Evolutionary conservation across 331 rosid genomes (phyloP), one percentile per base, ranked within the genome.

Genomic region (Prunus yedoensis): DNA sequence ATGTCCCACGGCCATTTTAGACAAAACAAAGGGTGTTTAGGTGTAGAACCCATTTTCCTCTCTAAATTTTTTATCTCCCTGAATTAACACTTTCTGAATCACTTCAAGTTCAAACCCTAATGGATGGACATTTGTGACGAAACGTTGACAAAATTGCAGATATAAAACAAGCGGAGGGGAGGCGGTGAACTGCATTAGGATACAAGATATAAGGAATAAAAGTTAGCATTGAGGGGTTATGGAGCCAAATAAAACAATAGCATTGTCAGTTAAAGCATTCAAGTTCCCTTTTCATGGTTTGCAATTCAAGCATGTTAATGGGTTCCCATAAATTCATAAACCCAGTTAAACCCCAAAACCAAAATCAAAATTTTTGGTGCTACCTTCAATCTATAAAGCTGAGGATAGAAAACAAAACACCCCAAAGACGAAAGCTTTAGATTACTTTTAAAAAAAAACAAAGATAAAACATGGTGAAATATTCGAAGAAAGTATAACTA

Each of bases 1-100:
- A 51, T 21, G 65, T 92, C 89, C 97, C 99, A 90, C 32, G 99
- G 97, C 88, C 89, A 92, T 85, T 90, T 92, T 52, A 92, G 51
- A 81, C 96, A 90, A 73, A 94, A 85, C 27, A 70, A 12, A 57
- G 91, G 79, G 35, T 73, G 72, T 52, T 80, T 90, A 6, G 85
- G 74, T 52, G 18, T 75, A 17, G 82, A 80, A 71, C 77, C 73
- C 96, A 87, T 87, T 69, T 49, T 61, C 74, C 25, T 53, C 25
- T 60, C 59, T 45, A 18, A 51, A 56, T 45, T 47, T 28, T 47
- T 45, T 17, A 5, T 27, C 64, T 52, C 62, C 62, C 32, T 45
- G 23, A 28, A 70, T 38, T 18, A 71, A 41, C 28, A 8, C 10
- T 25, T 27, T 25, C 53, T 53, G 20, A 6, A 18, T n/a, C 63